These are phyloP conservation scores for Echeveria elegans DNA, from an alignment of 164 flowering plant species.

Conservation along the genomic window DNA sequence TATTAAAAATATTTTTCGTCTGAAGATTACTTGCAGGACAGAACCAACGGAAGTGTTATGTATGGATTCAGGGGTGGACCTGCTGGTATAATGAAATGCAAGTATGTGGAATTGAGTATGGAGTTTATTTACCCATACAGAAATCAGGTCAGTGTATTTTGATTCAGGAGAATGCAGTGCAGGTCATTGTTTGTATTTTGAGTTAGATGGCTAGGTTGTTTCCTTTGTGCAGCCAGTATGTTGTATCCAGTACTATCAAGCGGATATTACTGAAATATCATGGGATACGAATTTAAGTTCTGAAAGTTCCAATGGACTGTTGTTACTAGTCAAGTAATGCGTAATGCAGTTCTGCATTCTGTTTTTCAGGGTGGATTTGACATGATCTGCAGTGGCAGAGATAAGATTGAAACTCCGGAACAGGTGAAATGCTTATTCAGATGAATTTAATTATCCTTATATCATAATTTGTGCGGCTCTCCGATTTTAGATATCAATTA, in stretches of 20 bases:
- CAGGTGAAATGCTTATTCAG: constrained; percentile 40
- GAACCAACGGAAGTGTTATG: constrained; percentile 58
- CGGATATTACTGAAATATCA: not conserved
- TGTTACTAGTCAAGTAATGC: not conserved
- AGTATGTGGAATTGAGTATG: constrained; percentile 59
- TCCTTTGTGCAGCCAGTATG: not conserved
- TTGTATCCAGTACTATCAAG: not conserved
- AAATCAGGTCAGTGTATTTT: constrained; percentile 60
- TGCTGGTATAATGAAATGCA: constrained; percentile 95
- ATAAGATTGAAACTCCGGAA: constrained; percentile 98
- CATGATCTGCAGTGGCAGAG: constrained; percentile 98
- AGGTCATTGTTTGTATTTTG: not conserved
- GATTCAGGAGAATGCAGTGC: not conserved
- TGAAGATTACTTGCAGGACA: constrained; percentile 84
- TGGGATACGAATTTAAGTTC: not conserved
- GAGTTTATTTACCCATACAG: constrained; percentile 86
- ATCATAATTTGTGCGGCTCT: not conserved
- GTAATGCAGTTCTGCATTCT: constrained; percentile 1
- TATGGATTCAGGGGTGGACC: constrained; percentile 98
- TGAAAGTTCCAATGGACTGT: not conserved
- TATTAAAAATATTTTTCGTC: constrained; percentile 6
- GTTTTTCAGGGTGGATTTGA: constrained; percentile 91
- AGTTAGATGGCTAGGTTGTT: not conserved
- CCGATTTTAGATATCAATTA: not conserved
- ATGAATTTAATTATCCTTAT: not conserved